These are phyloP conservation scores for Penicillium occitanis DNA, from an alignment of 2,329 filamentous ascomycete genomes.

Conservation along the genomic window DNA sequence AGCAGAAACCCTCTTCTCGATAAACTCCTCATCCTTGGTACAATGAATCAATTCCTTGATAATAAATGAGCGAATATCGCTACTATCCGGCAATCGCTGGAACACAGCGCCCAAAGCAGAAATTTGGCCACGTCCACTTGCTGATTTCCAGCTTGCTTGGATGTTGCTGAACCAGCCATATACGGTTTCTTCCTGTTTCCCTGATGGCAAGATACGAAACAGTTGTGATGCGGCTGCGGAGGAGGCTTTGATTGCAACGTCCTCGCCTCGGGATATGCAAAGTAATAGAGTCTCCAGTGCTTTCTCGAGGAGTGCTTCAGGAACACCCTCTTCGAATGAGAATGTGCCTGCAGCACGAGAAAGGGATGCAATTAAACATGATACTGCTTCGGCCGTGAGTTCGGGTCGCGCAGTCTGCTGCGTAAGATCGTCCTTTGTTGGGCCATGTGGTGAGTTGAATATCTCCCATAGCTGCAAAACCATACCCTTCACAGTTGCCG, in stretches of 20 bases:
- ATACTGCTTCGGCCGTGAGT: constrained; percentile 43
- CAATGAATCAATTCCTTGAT: constrained; percentile 37
- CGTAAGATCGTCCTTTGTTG: constrained; percentile 41
- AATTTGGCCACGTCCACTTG: constrained; percentile 46
- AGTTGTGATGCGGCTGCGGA: constrained; percentile 42
- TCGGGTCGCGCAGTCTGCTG: constrained; percentile 42
- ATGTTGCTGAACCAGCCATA: constrained; percentile 43
- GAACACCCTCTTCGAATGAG: constrained; percentile 13
- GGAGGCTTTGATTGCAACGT: constrained; percentile 42
- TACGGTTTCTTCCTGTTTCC: constrained; percentile 37
- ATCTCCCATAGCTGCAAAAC: constrained; percentile 41
- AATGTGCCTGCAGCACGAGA: constrained; percentile 28
- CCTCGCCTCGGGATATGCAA: constrained; percentile 42
- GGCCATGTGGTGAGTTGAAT: constrained; percentile 35
- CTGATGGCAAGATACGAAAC: constrained; percentile 37
- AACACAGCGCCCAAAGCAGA: constrained; percentile 44
- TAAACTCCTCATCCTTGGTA: constrained; percentile 38
- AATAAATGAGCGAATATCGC: constrained; percentile 31
- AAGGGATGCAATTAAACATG: constrained; percentile 42
- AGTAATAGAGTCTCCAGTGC: constrained; percentile 38
- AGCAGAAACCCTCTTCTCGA: constrained; percentile 44
- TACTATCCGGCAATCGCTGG: constrained; percentile 30
- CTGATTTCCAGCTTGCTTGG: constrained; percentile 36
- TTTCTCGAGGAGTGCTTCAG: constrained; percentile 28
- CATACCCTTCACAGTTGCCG: constrained; percentile 29